Evolutionary conservation across 2,329 filamentous ascomycete species (phyloP).

Genomic region (Aspergillus nomiae): DNA sequence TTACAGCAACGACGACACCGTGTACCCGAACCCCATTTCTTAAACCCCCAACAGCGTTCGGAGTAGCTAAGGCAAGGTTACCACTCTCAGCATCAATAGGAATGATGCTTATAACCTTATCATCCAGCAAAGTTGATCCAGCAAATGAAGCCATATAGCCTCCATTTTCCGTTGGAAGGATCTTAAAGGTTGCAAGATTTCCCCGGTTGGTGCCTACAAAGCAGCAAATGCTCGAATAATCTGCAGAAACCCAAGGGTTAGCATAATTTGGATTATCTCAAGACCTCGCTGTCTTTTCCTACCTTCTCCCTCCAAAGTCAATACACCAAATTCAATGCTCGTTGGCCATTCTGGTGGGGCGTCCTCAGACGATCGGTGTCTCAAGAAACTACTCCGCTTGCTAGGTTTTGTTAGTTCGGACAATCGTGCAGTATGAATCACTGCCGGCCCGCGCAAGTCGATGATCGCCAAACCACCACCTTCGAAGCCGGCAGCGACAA

Average conservation of each 20-base stretch:
- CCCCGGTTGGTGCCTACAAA: constrained; percentile 88
- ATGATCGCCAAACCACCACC: constrained; percentile 78
- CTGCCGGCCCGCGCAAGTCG: constrained; percentile 80
- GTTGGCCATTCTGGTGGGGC: constrained; percentile 72
- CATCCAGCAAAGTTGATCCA: constrained; percentile 68
- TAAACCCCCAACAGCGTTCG: constrained; percentile 72
- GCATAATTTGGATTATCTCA: constrained; percentile 1
- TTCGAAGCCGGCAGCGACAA: constrained; percentile 84
- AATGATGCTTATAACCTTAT: constrained; percentile 71
- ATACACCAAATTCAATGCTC: constrained; percentile 83
- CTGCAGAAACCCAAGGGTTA: constrained; percentile 37
- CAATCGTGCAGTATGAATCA: constrained; percentile 76
- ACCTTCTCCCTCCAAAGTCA: constrained; percentile 89
- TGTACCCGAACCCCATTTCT: constrained; percentile 74
- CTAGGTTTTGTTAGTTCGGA: constrained; percentile 74
- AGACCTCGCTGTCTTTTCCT: constrained; percentile 16
- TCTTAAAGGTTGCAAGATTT: constrained; percentile 84
- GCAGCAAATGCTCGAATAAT: constrained; percentile 90
- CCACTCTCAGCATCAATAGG: constrained; percentile 81
- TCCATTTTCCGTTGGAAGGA: constrained; percentile 70
- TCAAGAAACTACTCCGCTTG: constrained; percentile 71
- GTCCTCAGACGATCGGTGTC: constrained; percentile 53
- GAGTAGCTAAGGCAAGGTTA: constrained; percentile 73
- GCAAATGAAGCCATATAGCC: constrained; percentile 73
- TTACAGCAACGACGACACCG: constrained; percentile 79